These are phyloP conservation scores for Hemileccinum impolitum DNA, from an alignment of 768 basidiomycete genomes.

Conservation along the genomic window DNA sequence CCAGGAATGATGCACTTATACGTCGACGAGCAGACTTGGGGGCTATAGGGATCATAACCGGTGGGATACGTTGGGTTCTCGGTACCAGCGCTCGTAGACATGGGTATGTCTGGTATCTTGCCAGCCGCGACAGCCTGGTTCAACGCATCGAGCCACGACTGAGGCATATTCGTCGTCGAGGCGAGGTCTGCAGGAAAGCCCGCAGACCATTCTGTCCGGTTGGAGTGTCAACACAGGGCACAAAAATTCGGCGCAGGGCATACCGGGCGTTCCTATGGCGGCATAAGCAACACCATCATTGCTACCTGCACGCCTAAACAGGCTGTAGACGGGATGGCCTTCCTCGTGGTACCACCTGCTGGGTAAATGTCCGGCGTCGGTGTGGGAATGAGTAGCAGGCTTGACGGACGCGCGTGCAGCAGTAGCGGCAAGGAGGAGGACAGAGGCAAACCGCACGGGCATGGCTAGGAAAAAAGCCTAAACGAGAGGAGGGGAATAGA, in stretches of 20 bases:
- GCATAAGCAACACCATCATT: conserved; percentile 50
- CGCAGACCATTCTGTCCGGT: conserved; percentile 53
- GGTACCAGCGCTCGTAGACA: conserved; percentile 36
- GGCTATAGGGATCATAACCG: conserved; percentile 40
- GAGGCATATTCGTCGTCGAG: conserved; percentile 52
- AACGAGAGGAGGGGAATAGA: conserved; percentile 34
- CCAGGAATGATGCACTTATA: conserved; percentile 60
- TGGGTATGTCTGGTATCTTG: conserved; percentile 67
- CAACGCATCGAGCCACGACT: conserved; percentile 70
- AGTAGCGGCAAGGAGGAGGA: conserved; percentile 25
- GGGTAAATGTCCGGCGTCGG: conserved; percentile 22
- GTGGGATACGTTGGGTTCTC: conserved; percentile 37
- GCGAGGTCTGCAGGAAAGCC: conserved; percentile 55
- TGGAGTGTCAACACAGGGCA: neutral
- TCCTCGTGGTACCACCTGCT: conserved; percentile 58
- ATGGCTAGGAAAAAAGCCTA: conserved; percentile 34
- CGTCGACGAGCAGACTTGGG: conserved; percentile 71
- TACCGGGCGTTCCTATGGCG: conserved; percentile 59
- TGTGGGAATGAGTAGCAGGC: conserved; percentile 17
- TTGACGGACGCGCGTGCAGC: conserved; percentile 19
- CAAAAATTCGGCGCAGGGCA: conserved; percentile 8
- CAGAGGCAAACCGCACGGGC: conserved; percentile 21
- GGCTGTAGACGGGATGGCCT: conserved; percentile 54
- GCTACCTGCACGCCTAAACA: conserved; percentile 55
- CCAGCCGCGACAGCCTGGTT: conserved; percentile 62